Conservation (phyloP, 768 basidiomycete species). For the Termitomyces sp. region DNA sequence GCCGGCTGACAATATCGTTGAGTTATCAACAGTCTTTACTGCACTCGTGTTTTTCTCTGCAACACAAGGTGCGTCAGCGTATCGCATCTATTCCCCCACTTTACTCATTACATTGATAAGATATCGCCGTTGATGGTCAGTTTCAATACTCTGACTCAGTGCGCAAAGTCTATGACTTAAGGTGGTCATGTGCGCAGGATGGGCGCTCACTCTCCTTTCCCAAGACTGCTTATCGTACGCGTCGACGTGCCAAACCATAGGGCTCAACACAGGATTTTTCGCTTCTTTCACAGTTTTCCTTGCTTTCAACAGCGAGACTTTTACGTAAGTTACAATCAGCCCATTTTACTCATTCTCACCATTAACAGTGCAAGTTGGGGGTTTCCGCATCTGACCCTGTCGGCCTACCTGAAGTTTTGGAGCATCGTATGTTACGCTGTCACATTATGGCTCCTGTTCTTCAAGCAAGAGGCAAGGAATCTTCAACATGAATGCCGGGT, state of each 20-base stretch:
- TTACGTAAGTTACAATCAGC: constrained; percentile 50
- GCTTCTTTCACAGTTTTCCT: constrained; percentile 96
- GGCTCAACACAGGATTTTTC: constrained; percentile 93
- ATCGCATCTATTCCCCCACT: background rate
- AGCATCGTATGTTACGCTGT: constrained; percentile 73
- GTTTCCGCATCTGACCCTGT: constrained; percentile 63
- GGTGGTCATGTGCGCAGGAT: constrained; percentile 37
- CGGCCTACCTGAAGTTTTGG: constrained; percentile 85
- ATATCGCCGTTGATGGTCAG: constrained; percentile 95
- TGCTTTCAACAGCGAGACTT: constrained; percentile 92
- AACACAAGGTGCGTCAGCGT: constrained; percentile 71
- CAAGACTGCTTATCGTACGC: constrained; percentile 94
- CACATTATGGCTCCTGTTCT: constrained; percentile 84
- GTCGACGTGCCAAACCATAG: constrained; percentile 97
- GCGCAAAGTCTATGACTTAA: constrained; percentile 1
- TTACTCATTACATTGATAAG: constrained; percentile 34
- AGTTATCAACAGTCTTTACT: constrained; percentile 82
- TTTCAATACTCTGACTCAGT: background rate
- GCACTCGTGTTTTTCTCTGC: constrained; percentile 92
- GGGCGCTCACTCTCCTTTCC: constrained; percentile 83
- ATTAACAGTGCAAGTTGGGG: constrained; percentile 65
- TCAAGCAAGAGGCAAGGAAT: constrained; percentile 77
- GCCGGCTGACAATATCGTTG: constrained; percentile 76
- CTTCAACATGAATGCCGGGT: background rate
- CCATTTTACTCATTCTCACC: background rate